These are phyloP conservation scores for Thalia dealbata DNA, from an alignment of 176 grass and related monocot species.

Conservation along the genomic window DNA sequence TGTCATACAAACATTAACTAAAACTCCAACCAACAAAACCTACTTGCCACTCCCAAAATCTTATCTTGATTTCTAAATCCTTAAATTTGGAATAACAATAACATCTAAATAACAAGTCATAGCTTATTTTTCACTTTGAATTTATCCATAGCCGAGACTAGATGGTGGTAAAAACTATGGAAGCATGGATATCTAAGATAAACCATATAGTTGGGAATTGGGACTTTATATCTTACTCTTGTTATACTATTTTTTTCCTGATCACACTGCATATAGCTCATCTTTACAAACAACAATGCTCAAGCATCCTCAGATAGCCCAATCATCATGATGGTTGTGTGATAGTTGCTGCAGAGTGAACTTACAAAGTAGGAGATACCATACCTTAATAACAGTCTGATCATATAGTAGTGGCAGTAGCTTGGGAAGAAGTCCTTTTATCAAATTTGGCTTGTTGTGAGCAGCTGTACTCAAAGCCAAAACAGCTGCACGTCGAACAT, in stretches of 20 bases:
- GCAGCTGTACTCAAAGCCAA: constrained; percentile 80
- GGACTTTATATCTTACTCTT: no score
- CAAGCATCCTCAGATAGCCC: background rate
- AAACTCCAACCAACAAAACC: no score
- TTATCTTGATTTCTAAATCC: no score
- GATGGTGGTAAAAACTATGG: no score
- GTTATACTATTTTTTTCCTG: background rate
- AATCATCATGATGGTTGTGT: background rate
- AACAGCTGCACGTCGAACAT: constrained; percentile 83
- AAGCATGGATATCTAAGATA: no score
- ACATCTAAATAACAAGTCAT: no score
- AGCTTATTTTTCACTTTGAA: no score
- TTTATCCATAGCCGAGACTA: no score
- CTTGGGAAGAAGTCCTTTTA: constrained; percentile 79
- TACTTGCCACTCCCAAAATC: no score
- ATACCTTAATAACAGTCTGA: constrained; percentile 91
- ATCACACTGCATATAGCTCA: background rate
- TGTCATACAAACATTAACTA: no score
- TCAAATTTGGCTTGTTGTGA: constrained; percentile 87
- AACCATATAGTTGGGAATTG: no score
- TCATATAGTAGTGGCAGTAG: constrained; percentile 80
- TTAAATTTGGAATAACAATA: no score
- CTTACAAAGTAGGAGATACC: background rate
- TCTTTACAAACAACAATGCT: background rate
- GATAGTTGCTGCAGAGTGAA: background rate